Base-by-base conservation (phyloP, 2,329 filamentous ascomycete species). In the Calonectria pteridis region DNA sequence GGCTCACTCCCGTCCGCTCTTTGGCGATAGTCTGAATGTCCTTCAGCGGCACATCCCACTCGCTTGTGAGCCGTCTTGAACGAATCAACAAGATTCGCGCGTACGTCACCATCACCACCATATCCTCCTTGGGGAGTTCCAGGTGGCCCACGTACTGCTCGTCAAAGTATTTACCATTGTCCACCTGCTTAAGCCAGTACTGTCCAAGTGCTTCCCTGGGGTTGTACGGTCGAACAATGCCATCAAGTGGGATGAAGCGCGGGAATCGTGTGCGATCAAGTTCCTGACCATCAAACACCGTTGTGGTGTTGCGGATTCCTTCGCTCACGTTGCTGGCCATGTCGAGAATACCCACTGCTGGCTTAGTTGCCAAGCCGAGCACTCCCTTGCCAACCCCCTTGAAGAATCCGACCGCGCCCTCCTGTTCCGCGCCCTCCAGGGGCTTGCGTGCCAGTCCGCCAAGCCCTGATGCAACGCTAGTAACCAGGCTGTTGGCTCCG, bases 141-240 rank as follows among this genome's bases (percentile, higher is more conserved):
- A 99, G 89, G 83, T 99, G 97, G 6, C 96, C 97, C 83, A 99
- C 97, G 86, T 99, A 99, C 82, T 95, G 91, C 85, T 99, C 97
- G 85, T 98, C 94, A 90, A 99, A 99, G 88, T 96, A 98, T 84
- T 96, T 97, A 75, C 97, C 97, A 77, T 98, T 97, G 85, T 99
- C 97, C 14, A 98, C 92, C 73, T 98, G 98, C 89, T 99, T 99
- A 77, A 99, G 92, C 97, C 97, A 99, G 88, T 95, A 98, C 84
- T 99, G 97, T 0, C 97, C 97, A 4, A 99, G 92, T 0, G 97
- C 96, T 87, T 99, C 97, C 59, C 97, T 94, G 82, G 98, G 94
- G 70, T 93, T 96, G 88, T 98, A 99, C 0, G 97, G 96, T 4
- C 96, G 93, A 40, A 99, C 96, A 73, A 99, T 94, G 50, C 97